Evolutionary conservation across 176 grass and related monocot species (phyloP), one percentile per base, ranked within the genome.

Genomic region (Eremochloa ophiuroides): DNA sequence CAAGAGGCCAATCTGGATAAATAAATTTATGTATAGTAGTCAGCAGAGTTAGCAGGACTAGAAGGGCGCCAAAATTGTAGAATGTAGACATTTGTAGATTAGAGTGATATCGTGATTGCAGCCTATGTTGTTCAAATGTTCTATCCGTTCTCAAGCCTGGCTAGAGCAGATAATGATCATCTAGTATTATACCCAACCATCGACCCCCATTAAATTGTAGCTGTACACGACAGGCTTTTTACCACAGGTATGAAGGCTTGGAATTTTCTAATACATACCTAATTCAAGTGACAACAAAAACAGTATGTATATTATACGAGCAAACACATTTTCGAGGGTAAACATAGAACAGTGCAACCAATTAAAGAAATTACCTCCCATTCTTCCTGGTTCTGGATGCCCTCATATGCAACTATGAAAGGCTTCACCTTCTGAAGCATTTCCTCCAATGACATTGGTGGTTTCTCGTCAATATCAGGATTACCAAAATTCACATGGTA

Each of bases 391-490:
- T 90, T 86, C 34, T 82, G 29, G 74, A 95, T 88, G 66, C 91
- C 96, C 84, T 95, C 90, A 35, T 90, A 98, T 4, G 93, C 85
- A 61, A 98, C 65, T 88, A 95, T 58, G 51, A 98, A 98, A 35
- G 93, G 96, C 82, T 98, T 95, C 18, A 86, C 79, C 66, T 92
- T 98, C 73, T 95, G 79, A 28, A 98, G 77, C 62, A 88, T 72
- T n/a, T 95, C 93, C 55, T 81, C 73, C 75, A 98, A 88, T 31
- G 96, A 85, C 84, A 98, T 93, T 5, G 93, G 96, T 17, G 96
- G 93, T 77, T 93, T 98, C 84, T 98, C 96, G 20, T 95, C 88
- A 30, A 95, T 82, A 82, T 98, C 90, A 12, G 96, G 96, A 78
- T 98, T 95, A 68, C 53, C 84, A 65, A 98, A 95, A 83, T 67